Base-by-base conservation (phyloP, 352 stramenopile genomes). In the Phytophthora pseudosyringae region DNA sequence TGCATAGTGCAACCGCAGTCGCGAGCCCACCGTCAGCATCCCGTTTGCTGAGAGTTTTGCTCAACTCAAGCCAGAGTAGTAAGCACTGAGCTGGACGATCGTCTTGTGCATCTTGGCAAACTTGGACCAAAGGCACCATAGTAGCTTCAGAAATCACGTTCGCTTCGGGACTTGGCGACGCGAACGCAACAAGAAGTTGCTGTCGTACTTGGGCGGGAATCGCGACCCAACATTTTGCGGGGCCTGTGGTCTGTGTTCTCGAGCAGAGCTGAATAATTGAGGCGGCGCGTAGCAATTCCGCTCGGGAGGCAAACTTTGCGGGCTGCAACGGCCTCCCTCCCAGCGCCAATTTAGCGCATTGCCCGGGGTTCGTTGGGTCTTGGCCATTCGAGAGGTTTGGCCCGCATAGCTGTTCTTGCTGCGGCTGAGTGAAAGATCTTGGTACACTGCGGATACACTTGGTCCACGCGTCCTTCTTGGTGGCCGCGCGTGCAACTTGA, bases 201-300 rank as follows among this genome's bases (percentile, higher is more conserved):
- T 80, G 75, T 8, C 69, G 64, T 33, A 76, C 26, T 59, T 73
- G 59, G 0, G 47, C 39, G 5, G 75, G 58, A 31, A 82, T 49
- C 4, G 59, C 46, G 1, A 69, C 33, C 82, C 82, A 91, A n/a
- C 82, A 89, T 16, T 54, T 56, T n/a, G 70, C 80, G 26, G 78
- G 82, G 11, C 58, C 73, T 31, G 28, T 52, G 35, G 50, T 54
- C 3, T 35, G 47, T 10, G 59, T 49, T 21, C 21, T 21, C 7
- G 71, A 35, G 44, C 74, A 83, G 7, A 81, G 57, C 43, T 64
- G 43, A 10, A 72, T 53, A 39, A 84, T 65, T 11, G 63, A 64
- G 0, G 28, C 63, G 10, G 32, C 51, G 26, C 68, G 68, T 26
- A 71, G 50, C n/a, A 64, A 9, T 16, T 75, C 67, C 15, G 62